phyloP scores from a whole-genome alignment of 345 rosid species.

The Hibiscus mutabilis region DNA sequence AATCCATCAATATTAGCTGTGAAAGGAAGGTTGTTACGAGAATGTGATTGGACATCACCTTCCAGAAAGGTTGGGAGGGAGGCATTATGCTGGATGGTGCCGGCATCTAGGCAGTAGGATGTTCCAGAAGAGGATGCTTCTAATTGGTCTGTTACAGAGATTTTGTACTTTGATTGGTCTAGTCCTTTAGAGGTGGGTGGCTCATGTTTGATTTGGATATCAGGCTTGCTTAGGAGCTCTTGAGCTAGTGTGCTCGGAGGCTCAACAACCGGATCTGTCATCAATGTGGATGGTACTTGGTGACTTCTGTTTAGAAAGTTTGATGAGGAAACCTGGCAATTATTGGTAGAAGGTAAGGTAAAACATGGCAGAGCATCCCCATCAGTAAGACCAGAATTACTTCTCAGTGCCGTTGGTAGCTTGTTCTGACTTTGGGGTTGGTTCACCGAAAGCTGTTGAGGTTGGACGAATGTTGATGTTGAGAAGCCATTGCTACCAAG shows the following conservation, averaged over 20 bases:
- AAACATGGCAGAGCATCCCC: constrained; percentile 94
- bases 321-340: constrained; percentile 64
- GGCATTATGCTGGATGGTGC: constrained; percentile 65
- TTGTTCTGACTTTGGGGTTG: constrained; percentile 45
- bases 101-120: constrained; percentile 79
- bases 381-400: constrained; percentile 65
- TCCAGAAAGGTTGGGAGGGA: constrained; percentile 70
- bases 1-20: constrained; percentile 54
- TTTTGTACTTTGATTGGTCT: constrained; percentile 58
- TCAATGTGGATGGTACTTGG: constrained; percentile 44
- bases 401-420: constrained; percentile 38
- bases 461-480: constrained; percentile 23
- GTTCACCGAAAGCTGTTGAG: too few relatives aligned
- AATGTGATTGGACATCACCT: constrained; percentile 64
- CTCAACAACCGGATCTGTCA: constrained; percentile 45
- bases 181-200: constrained; percentile 45
- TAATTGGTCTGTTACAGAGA: constrained; percentile 59
- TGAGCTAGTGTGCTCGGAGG: constrained; percentile 49
- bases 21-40: constrained; percentile 57
- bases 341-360: constrained; percentile 88
- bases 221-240: constrained; percentile 66
- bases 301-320: constrained; percentile 63
- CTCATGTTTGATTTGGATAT: constrained; percentile 50
- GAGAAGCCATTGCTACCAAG: constrained; percentile 50
- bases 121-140: constrained; percentile 94